Base-by-base conservation (phyloP, 768 basidiomycete species). In the Rhizopogon vesiculosus region DNA sequence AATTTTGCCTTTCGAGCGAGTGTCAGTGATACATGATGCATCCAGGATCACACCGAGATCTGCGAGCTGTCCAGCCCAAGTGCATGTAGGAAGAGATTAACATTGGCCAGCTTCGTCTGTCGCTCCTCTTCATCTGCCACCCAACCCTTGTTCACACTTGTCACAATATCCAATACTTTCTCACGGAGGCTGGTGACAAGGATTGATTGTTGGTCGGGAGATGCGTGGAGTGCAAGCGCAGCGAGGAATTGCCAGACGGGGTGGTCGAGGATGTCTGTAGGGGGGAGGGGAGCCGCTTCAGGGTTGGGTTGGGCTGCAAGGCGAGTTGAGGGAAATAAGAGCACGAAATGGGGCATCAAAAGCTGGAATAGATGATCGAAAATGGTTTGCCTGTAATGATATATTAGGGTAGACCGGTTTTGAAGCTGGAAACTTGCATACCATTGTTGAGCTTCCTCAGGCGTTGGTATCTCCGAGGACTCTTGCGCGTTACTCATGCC, bases 181-280 rank as follows among this genome's bases (percentile, higher is more conserved):
- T 98, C 96, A 56, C 94, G 85, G 44, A 98, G 76, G 29, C 86
- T 78, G 18, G 85, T 82, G 35, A 99, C 95, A 45, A 99, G 79
- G 44, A 84, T 75, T 60, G 91, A 89, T 68, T 98, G 96, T 69
- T 99, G 93, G 61, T 93, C 88, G 42, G 84, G 77, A 46, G 83
- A 82, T 12, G 93, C 90, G 61, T 89, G 87, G 41, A 95, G 78
- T 2, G 94, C 95, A 49, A 98, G 73, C 2, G 92, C 86, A 7
- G 93, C 91, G 38, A 97, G 80, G 78, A 94, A 91, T 67, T 91
- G 88, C 93, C 94, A 97, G n/a, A 93, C 90, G 13, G 89, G 91
- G 69, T 91, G 89, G 72, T 96, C 93, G 53, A 89, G 78, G 56
- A 81, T 76, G 66, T 90, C 89, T 33, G 79, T 78, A 28, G 76